A percentile compares a stretch with the other conserved stretches of the same genome.
Conservation (phyloP, 176 grass and related monocot genomes). For the Elaeis guineensis region DNA sequence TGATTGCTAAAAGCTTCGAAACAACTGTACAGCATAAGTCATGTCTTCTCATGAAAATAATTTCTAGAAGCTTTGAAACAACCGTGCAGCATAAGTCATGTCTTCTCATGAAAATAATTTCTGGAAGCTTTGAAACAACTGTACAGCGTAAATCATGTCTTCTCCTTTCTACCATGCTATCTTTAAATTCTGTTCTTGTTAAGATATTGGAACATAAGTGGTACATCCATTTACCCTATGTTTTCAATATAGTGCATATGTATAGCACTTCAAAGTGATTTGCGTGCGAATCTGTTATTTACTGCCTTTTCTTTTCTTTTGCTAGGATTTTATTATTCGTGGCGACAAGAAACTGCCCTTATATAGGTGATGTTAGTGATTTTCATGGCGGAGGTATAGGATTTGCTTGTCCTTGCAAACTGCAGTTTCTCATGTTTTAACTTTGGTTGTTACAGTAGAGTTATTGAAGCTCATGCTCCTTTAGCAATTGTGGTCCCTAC, state of each 20-base stretch:
- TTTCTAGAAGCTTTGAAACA: no score
- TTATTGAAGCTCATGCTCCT: constrained; percentile 72
- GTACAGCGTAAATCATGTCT: no score
- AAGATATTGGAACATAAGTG: no score
- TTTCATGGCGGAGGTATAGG: neutral
- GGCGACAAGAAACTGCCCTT: constrained; percentile 83
- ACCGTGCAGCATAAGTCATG: no score
- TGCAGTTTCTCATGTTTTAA: constrained; percentile 23
- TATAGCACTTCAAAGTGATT: neutral
- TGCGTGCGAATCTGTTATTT: neutral
- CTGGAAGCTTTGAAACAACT: no score
- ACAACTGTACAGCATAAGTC: no score
- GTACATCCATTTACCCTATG: no score
- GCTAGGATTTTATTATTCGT: constrained; percentile 80
- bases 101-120: no score
- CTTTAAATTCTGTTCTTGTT: no score
- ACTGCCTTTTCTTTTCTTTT: constrained; percentile 22
- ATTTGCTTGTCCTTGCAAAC: neutral
- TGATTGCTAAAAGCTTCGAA: no score
- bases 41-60: no score
- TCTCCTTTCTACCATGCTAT: no score
- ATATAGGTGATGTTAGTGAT: constrained; percentile 48
- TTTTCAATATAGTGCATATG: neutral
- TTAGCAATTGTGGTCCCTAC: constrained; percentile 70
- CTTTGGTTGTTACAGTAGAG: constrained; percentile 61